A percentile compares a stretch with the other conserved stretches of the same genome.
phyloP scores from a whole-genome alignment of 1,284 basidiomycete genomes.

The Trichosporon sp. region DNA sequence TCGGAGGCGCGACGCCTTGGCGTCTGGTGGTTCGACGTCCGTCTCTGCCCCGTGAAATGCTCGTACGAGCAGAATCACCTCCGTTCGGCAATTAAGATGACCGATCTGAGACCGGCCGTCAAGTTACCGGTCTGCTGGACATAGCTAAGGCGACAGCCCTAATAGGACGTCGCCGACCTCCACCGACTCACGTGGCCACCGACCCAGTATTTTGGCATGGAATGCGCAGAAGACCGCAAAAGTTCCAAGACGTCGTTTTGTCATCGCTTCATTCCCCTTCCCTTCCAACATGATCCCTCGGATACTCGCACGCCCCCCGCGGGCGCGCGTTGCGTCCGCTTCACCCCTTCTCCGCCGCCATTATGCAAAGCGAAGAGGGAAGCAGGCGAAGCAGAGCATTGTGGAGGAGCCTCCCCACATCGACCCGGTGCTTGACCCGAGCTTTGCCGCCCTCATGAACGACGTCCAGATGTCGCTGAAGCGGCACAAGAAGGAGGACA shows the following conservation, averaged over 20 bases:
- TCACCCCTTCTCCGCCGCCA: neutral
- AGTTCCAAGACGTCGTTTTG: neutral
- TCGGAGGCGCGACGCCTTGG: neutral
- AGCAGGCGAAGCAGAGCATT: neutral
- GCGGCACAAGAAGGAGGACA: neutral
- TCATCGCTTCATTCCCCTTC: neutral
- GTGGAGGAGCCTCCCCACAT: neutral
- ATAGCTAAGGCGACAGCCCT: neutral
- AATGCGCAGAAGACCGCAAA: neutral
- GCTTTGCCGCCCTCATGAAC: slow-evolving; percentile 7
- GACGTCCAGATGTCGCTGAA: slow-evolving; percentile 9
- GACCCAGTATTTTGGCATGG: slow-evolving; percentile 1
- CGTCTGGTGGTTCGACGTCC: neutral
- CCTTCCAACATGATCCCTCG: neutral
- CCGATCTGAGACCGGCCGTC: neutral
- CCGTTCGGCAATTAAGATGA: neutral
- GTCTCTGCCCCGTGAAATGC: neutral
- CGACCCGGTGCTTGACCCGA: slow-evolving; percentile 11
- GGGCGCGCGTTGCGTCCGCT: neutral
- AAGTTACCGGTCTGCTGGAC: neutral
- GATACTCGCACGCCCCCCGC: neutral
- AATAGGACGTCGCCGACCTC: neutral
- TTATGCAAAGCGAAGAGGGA: neutral
- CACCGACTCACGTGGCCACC: neutral
- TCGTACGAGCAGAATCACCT: neutral